Base-by-base conservation (phyloP, 495 filamentous ascomycete genomes). In the Xanthoparmelia taractica region DNA sequence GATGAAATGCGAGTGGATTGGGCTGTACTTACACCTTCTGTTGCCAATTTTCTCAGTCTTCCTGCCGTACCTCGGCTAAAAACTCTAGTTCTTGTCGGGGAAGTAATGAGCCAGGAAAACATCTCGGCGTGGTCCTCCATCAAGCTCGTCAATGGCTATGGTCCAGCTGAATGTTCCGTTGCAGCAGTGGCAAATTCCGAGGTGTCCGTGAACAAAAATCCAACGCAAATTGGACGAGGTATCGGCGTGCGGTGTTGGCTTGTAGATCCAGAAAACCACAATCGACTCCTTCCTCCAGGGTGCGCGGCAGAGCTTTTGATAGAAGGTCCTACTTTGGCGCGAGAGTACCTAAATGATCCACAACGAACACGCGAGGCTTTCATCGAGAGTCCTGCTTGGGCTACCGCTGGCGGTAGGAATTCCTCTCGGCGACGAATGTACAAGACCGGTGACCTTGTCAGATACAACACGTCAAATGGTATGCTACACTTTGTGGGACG, bases 91-190 rank as follows among this genome's bases (percentile, higher is more conserved):
- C 74, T 73, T 43, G 79, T 78, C 63, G 79, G 79, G 29, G 79
- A 82, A 68, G 74, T 73, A 60, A 68, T 80, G 69, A 75, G 78
- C 4, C 70, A 74, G 23, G 80, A 82, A 20, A 74, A 80, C 61
- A 74, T 84, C 8, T 73, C 71, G 1, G 80, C 79, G 54, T 88
- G 85, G 85, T 79, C 74, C 15, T 73, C 78, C 31, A 67, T 69
- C 5, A 69, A 81, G 0, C 72, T 86, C 2, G 72, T 85, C 34
- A 85, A 84, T 63, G 81, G 74, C 1, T 87, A 87, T 59, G 84
- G 85, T 1, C 84, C 84, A 7, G 81, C 78, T 1, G 85, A 87
- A 68, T 78, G 74, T 63, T 67, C 67, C 52, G 72, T 78, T 38
- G 65, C 70, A 0, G 71, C 71, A 8, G 66, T 67, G 0, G 72